Evolutionary conservation across 1,284 basidiomycete genomes (phyloP).

Genomic region (Bjerkandera adusta): DNA sequence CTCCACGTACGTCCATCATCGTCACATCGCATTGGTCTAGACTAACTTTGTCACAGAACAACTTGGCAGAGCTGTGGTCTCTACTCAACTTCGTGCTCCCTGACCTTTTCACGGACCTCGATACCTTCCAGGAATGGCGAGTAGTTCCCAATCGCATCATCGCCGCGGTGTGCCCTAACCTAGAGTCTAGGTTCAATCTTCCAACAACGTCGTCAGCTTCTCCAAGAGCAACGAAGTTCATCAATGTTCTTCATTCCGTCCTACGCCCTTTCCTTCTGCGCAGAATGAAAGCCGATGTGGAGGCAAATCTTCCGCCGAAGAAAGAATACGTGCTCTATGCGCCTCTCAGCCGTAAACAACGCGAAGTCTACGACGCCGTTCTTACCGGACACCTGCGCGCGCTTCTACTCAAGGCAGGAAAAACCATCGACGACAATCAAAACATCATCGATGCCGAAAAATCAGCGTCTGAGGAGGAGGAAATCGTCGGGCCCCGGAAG

Average conservation of each 20-base stretch:
- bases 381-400: constrained; percentile 64
- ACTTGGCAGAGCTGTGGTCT: constrained; percentile 92
- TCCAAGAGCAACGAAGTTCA: constrained; percentile 64
- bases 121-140: constrained; percentile 89
- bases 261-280: constrained; percentile 95
- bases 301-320: constrained; percentile 82
- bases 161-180: background rate
- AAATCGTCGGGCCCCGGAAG: constrained; percentile 32
- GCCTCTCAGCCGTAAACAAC: constrained; percentile 80
- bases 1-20: constrained; percentile 65
- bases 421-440: constrained; percentile 23
- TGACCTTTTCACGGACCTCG: constrained; percentile 88
- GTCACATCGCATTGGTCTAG: background rate
- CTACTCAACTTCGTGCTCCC: constrained; percentile 94
- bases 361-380: constrained; percentile 82
- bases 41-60: constrained; percentile 55
- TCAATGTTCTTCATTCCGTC: constrained; percentile 84
- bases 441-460: constrained; percentile 32
- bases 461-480: constrained; percentile 30
- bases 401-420: constrained; percentile 48
- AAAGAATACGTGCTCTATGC: constrained; percentile 96
- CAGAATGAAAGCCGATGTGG: constrained; percentile 90
- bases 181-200: constrained; percentile 62
- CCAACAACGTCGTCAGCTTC: constrained; percentile 61
- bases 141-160: constrained; percentile 28